Conservation (phyloP, 306 rosid species). For the Gynostemma pentaphyllum region DNA sequence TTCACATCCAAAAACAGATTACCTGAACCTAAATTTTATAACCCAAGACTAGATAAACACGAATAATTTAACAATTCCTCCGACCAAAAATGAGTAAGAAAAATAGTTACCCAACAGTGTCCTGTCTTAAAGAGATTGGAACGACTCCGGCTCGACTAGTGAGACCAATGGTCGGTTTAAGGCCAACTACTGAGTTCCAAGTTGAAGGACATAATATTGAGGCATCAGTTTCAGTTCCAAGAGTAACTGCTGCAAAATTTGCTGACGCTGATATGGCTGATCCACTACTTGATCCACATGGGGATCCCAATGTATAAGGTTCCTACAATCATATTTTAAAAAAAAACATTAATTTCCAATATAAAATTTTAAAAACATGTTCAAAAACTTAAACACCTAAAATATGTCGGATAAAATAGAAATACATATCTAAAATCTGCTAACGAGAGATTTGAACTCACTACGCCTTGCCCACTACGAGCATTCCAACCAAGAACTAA, state of each 20-base stretch:
- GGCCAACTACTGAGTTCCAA: constrained; percentile 35
- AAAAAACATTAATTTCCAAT: too few relatives aligned
- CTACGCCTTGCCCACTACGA: constrained; percentile 51
- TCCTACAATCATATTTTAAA: background rate
- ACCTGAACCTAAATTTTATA: too few relatives aligned
- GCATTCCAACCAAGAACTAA: constrained; percentile 44
- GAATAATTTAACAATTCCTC: too few relatives aligned
- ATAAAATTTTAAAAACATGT: too few relatives aligned
- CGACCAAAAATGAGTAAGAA: too few relatives aligned
- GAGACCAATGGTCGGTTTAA: constrained; percentile 63
- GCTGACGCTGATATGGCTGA: constrained; percentile 53
- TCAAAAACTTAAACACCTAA: too few relatives aligned
- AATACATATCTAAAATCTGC: too few relatives aligned
- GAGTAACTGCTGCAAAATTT: constrained; percentile 44
- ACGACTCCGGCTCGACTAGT: constrained; percentile 65
- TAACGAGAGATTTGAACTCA: constrained; percentile 10
- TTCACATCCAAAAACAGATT: too few relatives aligned
- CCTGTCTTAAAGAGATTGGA: constrained; percentile 51
- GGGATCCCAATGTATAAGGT: background rate
- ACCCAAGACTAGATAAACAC: too few relatives aligned
- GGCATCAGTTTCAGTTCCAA: constrained; percentile 49
- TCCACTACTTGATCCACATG: constrained; percentile 56
- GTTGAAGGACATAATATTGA: constrained; percentile 44
- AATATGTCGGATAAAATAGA: too few relatives aligned
- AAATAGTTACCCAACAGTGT: constrained; percentile 43